Percentiles rank a stretch among this genome's conserved stretches.
phyloP scores from a whole-genome alignment of 768 basidiomycete genomes.

The Leccinum imitatum region DNA sequence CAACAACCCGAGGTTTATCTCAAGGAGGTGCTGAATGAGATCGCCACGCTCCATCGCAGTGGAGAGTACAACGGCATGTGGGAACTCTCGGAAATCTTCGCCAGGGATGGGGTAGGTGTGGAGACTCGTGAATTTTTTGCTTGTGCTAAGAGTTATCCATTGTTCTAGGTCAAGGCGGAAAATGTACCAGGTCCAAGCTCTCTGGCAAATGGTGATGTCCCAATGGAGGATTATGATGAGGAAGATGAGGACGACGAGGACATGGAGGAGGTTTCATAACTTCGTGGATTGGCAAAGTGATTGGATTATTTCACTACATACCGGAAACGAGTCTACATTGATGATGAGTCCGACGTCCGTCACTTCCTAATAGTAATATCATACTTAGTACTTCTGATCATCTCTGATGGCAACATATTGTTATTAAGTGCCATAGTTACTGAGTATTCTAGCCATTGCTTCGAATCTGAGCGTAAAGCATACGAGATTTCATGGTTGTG shows the following conservation, averaged over 20 bases:
- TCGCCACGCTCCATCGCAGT: conserved; percentile 73
- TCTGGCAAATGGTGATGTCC: conserved; percentile 21
- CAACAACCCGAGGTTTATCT: conserved; percentile 87
- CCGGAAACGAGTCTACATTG: not conserved
- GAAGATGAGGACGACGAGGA: conserved; percentile 57
- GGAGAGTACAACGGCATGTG: conserved; percentile 81
- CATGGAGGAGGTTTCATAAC: conserved; percentile 71
- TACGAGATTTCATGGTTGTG: not conserved
- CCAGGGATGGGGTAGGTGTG: conserved; percentile 55
- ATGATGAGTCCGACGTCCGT: not conserved
- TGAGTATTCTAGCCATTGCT: no score
- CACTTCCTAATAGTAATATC: no score
- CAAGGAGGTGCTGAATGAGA: conserved; percentile 76
- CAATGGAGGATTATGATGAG: conserved; percentile 46
- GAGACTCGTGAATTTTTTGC: not conserved
- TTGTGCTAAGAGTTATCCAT: conserved; percentile 2
- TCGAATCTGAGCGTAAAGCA: not conserved
- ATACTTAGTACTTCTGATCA: no score
- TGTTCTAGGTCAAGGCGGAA: conserved; percentile 43
- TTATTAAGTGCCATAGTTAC: no score
- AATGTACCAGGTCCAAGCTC: conserved; percentile 43
- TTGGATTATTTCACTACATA: not conserved
- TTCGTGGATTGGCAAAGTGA: not conserved
- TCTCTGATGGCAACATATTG: no score
- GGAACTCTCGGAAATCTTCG: conserved; percentile 76